These are phyloP conservation scores for Pascua sp. DNA, from an alignment of 1,284 basidiomycete species.

Conservation along the genomic window DNA sequence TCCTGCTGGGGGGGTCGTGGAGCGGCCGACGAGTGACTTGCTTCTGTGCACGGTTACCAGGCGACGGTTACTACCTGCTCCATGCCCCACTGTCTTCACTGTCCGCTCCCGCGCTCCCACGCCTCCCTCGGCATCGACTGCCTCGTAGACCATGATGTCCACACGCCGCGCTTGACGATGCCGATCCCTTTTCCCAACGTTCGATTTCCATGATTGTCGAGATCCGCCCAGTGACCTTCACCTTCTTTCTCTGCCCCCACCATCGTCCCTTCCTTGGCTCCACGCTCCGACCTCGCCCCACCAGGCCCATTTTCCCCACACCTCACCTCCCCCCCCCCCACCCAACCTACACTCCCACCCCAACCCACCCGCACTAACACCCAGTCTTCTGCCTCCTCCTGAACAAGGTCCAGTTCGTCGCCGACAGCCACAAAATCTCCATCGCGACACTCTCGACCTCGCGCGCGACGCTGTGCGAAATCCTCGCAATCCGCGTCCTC, in stretches of 20 bases:
- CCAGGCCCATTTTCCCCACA: neutral
- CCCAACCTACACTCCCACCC: conserved; percentile 61
- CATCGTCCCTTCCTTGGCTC: conserved; percentile 31
- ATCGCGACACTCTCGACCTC: conserved; percentile 64
- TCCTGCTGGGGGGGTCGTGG: neutral
- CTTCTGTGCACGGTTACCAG: too few species aligned
- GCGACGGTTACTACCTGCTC: too few species aligned
- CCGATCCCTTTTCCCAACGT: too few species aligned
- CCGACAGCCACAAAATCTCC: conserved; percentile 58
- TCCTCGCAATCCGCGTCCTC: conserved; percentile 76
- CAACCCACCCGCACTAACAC: neutral
- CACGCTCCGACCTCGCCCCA: conserved; percentile 61
- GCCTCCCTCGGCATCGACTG: too few species aligned
- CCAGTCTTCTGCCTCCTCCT: conserved; percentile 80
- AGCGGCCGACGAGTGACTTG: too few species aligned
- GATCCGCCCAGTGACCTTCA: neutral
- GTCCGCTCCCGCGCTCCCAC: too few species aligned
- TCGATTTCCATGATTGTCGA: too few species aligned
- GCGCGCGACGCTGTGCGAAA: conserved; percentile 78
- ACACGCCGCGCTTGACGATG: too few species aligned
- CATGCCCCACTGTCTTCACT: too few species aligned
- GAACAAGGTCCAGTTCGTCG: conserved; percentile 80
- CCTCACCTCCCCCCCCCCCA: conserved; percentile 48
- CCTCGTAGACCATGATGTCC: too few species aligned
- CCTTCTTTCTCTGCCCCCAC: neutral